A percentile compares a stretch with the other conserved stretches of the same genome.
phyloP scores from a whole-genome alignment of 202 grass and related monocot species.

The Musa balbisiana region DNA sequence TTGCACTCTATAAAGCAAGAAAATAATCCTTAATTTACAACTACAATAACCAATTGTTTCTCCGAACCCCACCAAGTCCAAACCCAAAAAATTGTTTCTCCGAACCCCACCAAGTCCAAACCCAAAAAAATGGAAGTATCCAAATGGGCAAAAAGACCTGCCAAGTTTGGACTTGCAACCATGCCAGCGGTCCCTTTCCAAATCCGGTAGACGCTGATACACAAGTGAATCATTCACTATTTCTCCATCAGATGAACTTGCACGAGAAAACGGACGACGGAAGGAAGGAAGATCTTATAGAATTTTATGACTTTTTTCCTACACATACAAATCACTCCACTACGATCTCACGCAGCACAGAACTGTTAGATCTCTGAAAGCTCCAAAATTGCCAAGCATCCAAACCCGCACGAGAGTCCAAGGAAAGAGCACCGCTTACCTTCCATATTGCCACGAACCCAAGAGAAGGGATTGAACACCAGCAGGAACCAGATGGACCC shows the following conservation, averaged over 20 bases:
- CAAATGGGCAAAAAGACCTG: neutral
- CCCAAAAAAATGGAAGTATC: neutral
- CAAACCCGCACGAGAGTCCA: neutral
- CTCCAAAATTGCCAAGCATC: neutral
- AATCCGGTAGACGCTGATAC: neutral
- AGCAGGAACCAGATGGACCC: constrained; percentile 11
- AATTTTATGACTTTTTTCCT: neutral
- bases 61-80: neutral
- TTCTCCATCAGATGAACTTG: neutral
- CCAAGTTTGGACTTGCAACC: neutral
- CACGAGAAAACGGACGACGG: neutral
- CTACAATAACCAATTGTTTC: neutral
- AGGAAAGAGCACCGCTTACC: neutral
- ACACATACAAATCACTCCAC: neutral
- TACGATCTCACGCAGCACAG: neutral
- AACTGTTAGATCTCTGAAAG: neutral
- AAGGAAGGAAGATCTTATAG: neutral
- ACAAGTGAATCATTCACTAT: neutral
- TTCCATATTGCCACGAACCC: constrained; percentile 12
- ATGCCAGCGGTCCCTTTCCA: neutral
- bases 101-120: neutral
- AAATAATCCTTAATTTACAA: neutral
- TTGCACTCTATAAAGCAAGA: neutral
- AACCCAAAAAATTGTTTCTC: neutral
- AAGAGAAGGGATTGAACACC: neutral